Conservation (phyloP, 768 basidiomycete species). For the Trametes maxima region DNA sequence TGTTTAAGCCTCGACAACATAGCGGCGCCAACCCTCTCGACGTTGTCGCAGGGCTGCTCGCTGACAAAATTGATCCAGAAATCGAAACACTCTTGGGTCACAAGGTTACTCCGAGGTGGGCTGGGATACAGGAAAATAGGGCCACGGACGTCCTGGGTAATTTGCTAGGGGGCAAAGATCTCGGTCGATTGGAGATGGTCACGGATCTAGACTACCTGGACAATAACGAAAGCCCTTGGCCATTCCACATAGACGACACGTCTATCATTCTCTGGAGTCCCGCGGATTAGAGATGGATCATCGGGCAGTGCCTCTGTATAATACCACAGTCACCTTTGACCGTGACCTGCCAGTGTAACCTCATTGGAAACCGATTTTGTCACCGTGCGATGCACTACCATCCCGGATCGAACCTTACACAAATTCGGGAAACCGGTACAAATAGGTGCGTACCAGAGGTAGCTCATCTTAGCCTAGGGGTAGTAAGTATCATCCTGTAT, state of each 20-base stretch:
- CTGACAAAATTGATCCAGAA: background rate
- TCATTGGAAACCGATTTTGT: too few relatives aligned
- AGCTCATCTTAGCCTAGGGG: too few relatives aligned
- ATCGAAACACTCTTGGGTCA: background rate
- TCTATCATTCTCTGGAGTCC: background rate
- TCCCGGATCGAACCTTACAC: too few relatives aligned
- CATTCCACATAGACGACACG: background rate
- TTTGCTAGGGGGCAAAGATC: background rate
- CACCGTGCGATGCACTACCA: too few relatives aligned
- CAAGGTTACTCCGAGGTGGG: background rate
- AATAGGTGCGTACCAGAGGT: too few relatives aligned
- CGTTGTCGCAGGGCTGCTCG: conserved; percentile 3
- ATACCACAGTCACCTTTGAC: too few relatives aligned
- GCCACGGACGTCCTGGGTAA: conserved; percentile 10
- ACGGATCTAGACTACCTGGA: background rate
- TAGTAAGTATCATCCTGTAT: too few relatives aligned
- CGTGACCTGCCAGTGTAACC: too few relatives aligned
- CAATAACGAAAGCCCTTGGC: background rate
- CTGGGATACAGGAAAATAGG: background rate
- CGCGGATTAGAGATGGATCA: too few relatives aligned
- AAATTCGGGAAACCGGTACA: too few relatives aligned
- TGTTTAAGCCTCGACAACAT: background rate
- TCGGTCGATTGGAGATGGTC: background rate
- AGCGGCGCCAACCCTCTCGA: conserved; percentile 5
- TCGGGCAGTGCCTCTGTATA: too few relatives aligned